These are phyloP conservation scores for Herpetomonas tarakana DNA, from an alignment of 208 protist species.

Conservation along the genomic window DNA sequence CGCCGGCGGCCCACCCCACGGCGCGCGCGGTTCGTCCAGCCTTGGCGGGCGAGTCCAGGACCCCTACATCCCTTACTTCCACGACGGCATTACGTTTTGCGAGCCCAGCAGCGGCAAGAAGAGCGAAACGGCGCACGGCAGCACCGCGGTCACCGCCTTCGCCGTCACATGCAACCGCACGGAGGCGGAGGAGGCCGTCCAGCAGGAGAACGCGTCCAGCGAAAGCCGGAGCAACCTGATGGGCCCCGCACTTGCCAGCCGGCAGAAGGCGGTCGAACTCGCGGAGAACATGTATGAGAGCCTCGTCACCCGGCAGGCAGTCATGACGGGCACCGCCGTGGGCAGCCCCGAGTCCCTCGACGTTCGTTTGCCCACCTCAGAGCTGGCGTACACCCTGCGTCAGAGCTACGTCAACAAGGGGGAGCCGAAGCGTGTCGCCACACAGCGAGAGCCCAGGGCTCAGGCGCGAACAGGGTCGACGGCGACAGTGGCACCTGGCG, in stretches of 20 bases:
- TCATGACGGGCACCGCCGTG: constrained; percentile 7
- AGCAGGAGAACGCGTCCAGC: constrained; percentile 12
- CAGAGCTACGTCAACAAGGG: constrained; percentile 20
- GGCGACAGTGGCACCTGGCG: no score
- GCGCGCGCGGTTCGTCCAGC: background rate
- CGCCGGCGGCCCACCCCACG: background rate
- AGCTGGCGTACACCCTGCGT: constrained; percentile 50
- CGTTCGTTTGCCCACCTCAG: constrained; percentile 27
- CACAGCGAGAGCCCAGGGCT: background rate
- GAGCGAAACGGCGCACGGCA: background rate
- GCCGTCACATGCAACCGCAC: constrained; percentile 42
- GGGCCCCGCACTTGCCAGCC: constrained; percentile 30
- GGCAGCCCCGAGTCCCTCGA: constrained; percentile 12
- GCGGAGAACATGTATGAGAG: constrained; percentile 36
- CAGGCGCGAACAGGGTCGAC: no score
- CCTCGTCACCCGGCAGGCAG: constrained; percentile 19
- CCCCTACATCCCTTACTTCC: constrained; percentile 45
- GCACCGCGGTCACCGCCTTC: constrained; percentile 14
- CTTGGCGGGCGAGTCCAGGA: background rate
- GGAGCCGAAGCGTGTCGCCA: constrained; percentile 4
- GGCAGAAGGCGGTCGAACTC: constrained; percentile 32
- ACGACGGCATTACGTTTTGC: constrained; percentile 46
- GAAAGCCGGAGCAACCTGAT: constrained; percentile 21
- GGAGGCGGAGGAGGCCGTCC: constrained; percentile 26
- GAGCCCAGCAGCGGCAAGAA: constrained; percentile 8